Conservation (phyloP, 768 basidiomycete species). For the Tulasnella sp. region DNA sequence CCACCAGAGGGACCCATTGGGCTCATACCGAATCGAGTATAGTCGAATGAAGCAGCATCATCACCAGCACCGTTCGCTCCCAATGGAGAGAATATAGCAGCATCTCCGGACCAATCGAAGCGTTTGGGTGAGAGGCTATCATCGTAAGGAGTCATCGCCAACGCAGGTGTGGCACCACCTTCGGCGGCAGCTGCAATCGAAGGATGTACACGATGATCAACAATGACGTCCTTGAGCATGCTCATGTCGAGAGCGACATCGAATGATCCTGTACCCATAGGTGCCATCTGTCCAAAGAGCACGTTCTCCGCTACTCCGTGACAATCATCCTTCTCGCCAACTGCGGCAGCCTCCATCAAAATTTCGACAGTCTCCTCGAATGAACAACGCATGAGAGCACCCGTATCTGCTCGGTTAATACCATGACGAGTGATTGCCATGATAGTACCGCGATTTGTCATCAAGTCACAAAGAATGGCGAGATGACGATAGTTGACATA, state of each 20-base stretch:
- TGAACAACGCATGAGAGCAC: conserved; percentile 94
- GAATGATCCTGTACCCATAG: conserved; percentile 96
- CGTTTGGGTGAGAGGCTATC: conserved; percentile 78
- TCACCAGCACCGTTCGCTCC: conserved; percentile 69
- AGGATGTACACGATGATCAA: conserved; percentile 82
- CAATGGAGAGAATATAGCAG: conserved; percentile 90
- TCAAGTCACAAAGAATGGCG: conserved; percentile 90
- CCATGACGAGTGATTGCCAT: conserved; percentile 99
- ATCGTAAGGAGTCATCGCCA: conserved; percentile 92
- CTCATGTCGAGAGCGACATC: conserved; percentile 94
- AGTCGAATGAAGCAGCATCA: conserved; percentile 60
- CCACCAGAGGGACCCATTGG: conserved; percentile 69
- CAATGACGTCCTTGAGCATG: conserved; percentile 96
- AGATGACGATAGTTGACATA: conserved; percentile 98
- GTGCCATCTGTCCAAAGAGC: conserved; percentile 98
- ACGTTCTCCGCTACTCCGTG: conserved; percentile 99
- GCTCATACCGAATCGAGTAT: conserved; percentile 66
- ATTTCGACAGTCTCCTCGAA: conserved; percentile 99
- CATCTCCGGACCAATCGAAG: conserved; percentile 62
- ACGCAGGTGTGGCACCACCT: conserved; percentile 81
- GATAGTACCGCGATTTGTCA: conserved; percentile 88
- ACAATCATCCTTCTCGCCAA: conserved; percentile 97
- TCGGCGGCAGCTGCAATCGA: conserved; percentile 68
- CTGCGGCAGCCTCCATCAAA: conserved; percentile 94
- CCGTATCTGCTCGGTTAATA: conserved; percentile 98